Evolutionary conservation across 345 rosid species (phyloP).

Genomic region (Eucalyptus regnans): DNA sequence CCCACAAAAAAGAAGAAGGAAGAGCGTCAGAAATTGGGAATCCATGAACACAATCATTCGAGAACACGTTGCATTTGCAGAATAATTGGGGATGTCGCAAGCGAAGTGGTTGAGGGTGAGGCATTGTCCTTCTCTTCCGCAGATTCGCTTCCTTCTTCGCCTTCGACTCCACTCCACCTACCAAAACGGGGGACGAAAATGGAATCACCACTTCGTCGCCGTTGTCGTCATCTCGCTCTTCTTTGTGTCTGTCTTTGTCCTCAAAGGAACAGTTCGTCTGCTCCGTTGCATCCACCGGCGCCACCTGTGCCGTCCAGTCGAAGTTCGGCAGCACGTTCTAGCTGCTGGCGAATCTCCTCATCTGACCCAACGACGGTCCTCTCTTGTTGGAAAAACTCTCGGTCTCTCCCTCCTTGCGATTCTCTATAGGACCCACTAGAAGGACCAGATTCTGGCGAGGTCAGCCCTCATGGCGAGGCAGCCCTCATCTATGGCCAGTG

Average conservation of each 20-base stretch:
- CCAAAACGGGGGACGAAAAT: slow-evolving; percentile 2
- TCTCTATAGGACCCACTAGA: too few species aligned
- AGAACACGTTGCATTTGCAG: not conserved
- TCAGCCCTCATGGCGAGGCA: too few species aligned
- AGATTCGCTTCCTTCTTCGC: slow-evolving; percentile 63
- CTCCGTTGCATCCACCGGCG: slow-evolving; percentile 17
- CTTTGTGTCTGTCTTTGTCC: slow-evolving; percentile 16
- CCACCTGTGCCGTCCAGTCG: slow-evolving; percentile 57
- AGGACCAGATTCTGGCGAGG: too few species aligned
- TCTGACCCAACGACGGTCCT: slow-evolving; percentile 10
- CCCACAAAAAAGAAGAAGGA: not conserved
- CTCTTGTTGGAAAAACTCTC: not conserved
- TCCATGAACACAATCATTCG: not conserved
- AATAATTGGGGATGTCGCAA: slow-evolving; percentile 2
- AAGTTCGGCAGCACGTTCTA: slow-evolving; percentile 39
- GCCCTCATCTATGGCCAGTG: too few species aligned
- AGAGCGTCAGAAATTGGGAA: accelerated
- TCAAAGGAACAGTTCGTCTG: slow-evolving; percentile 24
- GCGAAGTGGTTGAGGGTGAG: slow-evolving; percentile 61
- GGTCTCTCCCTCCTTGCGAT: too few species aligned
- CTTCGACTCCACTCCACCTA: not conserved
- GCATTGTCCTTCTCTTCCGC: slow-evolving; percentile 79
- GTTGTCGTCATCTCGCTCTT: slow-evolving; percentile 1
- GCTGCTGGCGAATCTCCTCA: slow-evolving; percentile 36
- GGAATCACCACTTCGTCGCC: slow-evolving; percentile 33